Evolutionary conservation across 2,329 filamentous ascomycete species (phyloP).

Genomic region (Ramichloridium luteum): DNA sequence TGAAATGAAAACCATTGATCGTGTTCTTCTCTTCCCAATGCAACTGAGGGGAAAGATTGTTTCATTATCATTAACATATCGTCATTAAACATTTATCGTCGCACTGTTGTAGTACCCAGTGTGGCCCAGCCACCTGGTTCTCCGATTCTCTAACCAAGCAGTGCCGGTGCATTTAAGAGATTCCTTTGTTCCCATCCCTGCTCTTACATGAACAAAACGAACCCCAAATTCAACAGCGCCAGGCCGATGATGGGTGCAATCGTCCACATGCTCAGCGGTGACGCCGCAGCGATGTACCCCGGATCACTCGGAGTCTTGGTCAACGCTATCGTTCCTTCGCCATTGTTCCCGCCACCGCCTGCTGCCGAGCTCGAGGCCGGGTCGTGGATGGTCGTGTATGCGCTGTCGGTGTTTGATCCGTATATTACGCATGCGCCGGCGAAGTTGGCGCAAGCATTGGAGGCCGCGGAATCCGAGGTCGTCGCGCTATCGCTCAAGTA

Average conservation of each 20-base stretch:
- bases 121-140: no score
- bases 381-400: background rate
- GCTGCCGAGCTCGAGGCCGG: conserved; percentile 2
- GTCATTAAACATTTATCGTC: no score
- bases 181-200: background rate
- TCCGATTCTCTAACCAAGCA: no score
- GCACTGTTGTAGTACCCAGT: no score
- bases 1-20: no score
- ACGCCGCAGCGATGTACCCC: conserved; percentile 8
- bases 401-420: conserved; percentile 2
- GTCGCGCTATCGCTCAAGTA: conserved; percentile 2
- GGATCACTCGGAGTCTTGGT: conserved; percentile 3
- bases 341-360: conserved; percentile 5
- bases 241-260: conserved; percentile 5
- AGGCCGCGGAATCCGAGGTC: conserved; percentile 2
- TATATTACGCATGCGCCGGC: conserved; percentile 3
- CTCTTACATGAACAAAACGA: conserved; percentile 5
- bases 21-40: no score
- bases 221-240: conserved; percentile 7
- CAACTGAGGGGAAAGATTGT: no score
- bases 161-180: no score
- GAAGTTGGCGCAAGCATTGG: conserved; percentile 1
- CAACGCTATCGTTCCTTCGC: conserved; percentile 11
- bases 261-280: conserved; percentile 4
- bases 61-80: no score